Evolutionary conservation across 176 grass and related monocot species (phyloP), one percentile per base, ranked within the genome.

Genomic region (Musa beccarii): DNA sequence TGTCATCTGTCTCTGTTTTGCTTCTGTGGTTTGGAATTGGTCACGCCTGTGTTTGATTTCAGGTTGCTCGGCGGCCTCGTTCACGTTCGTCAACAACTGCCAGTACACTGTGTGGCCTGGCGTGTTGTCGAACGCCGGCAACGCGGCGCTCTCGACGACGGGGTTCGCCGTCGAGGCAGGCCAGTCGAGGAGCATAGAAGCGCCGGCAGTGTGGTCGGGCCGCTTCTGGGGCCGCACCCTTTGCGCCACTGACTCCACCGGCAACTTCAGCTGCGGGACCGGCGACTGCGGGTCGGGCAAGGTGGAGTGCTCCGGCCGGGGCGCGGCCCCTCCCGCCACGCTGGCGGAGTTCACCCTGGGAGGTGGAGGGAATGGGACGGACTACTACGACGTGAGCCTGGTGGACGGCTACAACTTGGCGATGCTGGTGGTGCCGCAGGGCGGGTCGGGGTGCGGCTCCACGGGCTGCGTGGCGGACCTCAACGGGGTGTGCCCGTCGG

Each of bases 371-470:
- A 43, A 43, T 21, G 79, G 85, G 24, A 84, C 54, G 76, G 91
- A 95, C 82, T 95, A 88, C 80, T 94, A 94, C 64, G 91, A 94
- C 81, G 88, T 90, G 53, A 95, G 91, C 76, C 88, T 95, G 10
- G 91, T 95, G 3, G 91, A 95, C 75, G 91, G 91, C 12, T 90
- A 76, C 1, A 95, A 95, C 81, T 69, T 95, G 29, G 83, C 91
- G 11, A 59, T 95, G 78, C 59, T 83, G 43, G 83, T 95, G 49
- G 76, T 12, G n/a, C 83, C 83, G 56, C 91, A 90, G 79, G 78
- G 81, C 10, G 85, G 78, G 8, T 9, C 21, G 1, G 81, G 79
- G 57, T 95, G 91, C 81, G 82, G 34, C 15, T 26, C 85, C 51
- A 86, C 91, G 64, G 91, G 91, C 13, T 95, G 91, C 81, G 11